Evolutionary conservation across 495 filamentous ascomycete species (phyloP).

Genomic region (Parathielavia appendiculata): DNA sequence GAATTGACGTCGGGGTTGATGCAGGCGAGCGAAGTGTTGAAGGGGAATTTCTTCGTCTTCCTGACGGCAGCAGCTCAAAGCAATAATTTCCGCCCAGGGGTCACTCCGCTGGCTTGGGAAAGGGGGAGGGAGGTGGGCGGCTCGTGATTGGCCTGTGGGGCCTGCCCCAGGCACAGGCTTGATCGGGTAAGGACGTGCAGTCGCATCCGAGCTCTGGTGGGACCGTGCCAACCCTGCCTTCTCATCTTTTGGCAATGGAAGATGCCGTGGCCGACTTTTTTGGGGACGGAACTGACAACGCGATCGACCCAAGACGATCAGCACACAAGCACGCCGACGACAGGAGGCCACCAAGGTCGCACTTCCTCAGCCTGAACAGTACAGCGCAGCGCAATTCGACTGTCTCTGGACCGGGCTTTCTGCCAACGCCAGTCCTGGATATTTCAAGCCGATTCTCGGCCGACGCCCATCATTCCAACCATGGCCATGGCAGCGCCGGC

Average conservation of each 20-base stretch:
- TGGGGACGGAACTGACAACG: slow-evolving; percentile 16
- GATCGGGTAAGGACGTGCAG: slow-evolving; percentile 25
- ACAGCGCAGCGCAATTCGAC: background rate
- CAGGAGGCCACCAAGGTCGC: slow-evolving; percentile 7
- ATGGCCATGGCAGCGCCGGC: slow-evolving; percentile 42
- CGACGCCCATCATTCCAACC: background rate
- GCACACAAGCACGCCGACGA: slow-evolving; percentile 9
- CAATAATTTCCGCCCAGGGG: slow-evolving; percentile 48
- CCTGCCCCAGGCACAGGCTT: slow-evolving; percentile 32
- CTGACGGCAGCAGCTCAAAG: slow-evolving; percentile 39
- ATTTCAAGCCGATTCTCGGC: background rate
- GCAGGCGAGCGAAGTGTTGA: slow-evolving; percentile 17
- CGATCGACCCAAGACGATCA: slow-evolving; percentile 15
- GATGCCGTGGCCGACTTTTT: slow-evolving; percentile 29
- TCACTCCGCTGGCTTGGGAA: slow-evolving; percentile 34
- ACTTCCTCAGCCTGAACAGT: background rate
- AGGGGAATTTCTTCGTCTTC: slow-evolving; percentile 32
- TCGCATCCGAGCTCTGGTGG: slow-evolving; percentile 18
- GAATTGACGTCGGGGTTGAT: slow-evolving; percentile 18
- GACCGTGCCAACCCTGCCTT: slow-evolving; percentile 28
- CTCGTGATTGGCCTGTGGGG: slow-evolving; percentile 37
- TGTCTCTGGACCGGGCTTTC: background rate
- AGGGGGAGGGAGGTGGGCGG: slow-evolving; percentile 36
- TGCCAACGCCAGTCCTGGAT: background rate
- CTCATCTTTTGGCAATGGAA: slow-evolving; percentile 9